Base-by-base conservation (phyloP, 257 asterid genomes). In the Echium plantagineum region DNA sequence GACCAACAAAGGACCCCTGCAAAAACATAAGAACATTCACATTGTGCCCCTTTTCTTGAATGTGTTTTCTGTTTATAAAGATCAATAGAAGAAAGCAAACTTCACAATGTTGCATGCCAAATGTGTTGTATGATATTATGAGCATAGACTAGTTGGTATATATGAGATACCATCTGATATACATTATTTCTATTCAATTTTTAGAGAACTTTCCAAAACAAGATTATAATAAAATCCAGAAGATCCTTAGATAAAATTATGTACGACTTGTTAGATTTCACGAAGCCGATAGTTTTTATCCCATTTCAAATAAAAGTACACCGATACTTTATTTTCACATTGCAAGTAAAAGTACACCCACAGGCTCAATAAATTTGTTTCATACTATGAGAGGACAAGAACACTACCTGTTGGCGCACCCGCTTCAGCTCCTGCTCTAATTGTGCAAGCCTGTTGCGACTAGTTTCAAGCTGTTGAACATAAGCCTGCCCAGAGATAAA, bases 381-480 rank as follows among this genome's bases (percentile, higher is more conserved):
- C 42, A 54, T 0, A 9, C 7, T 57, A n/a, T n/a, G 9, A 3
- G 15, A 16, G 21, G 42, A 48, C 35, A 22, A 35, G 6, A 35
- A 15, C 51, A 66, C 32, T 51, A 86, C 98, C 98, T 91, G 98
- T 56, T 86, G 95, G 24, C 94, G 85, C 2, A 82, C 85, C 65
- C 66, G 75, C 73, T 84, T 87, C 54, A 86, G 83, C 57, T 93
- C 97, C 70, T 86, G 94, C 78, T 93, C 97, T 12, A 93, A 80
- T 56, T 89, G 85, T 15, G 91, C 62, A 47, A 93, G 97, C 75
- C 64, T 83, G 57, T 76, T 68, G 54, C 95, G 81, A 66, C 99
- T 84, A 66, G 61, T 93, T 75, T 93, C 98, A 12, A 93, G 87
- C 64, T 89, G 94, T 67, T 89, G 96, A 73, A 91, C 95, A 65